Conservation (phyloP, 164 flowering plant genomes). For the Stephania yunnanensis region DNA sequence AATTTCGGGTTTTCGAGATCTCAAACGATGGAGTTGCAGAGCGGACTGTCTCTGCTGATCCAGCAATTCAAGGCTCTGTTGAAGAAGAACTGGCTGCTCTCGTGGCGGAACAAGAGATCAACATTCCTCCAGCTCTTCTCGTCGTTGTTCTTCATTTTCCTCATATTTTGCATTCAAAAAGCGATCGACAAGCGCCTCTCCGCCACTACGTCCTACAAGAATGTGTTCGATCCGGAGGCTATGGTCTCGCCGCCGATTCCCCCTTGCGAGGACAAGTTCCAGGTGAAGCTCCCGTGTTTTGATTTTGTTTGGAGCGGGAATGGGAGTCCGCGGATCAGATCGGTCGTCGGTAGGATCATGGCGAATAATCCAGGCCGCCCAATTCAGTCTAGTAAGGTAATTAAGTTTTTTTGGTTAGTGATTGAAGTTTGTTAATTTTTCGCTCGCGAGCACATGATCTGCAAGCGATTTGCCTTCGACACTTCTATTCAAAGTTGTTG, state of each 20-base stretch:
- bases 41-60: constrained; percentile 43
- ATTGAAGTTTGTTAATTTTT: no score
- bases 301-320: constrained; percentile 94
- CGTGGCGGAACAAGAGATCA: constrained; percentile 68
- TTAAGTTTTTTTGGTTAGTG: background rate
- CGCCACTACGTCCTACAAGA: constrained; percentile 34
- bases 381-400: constrained; percentile 66
- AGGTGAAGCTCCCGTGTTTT: constrained; percentile 53
- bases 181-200: constrained; percentile 41
- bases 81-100: constrained; percentile 59
- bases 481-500: no score
- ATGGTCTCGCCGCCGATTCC: constrained; percentile 55
- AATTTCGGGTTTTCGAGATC: background rate
- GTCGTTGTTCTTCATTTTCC: constrained; percentile 79
- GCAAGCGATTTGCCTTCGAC: no score
- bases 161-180: constrained; percentile 66
- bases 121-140: constrained; percentile 71
- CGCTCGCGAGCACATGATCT: no score
- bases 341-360: constrained; percentile 55
- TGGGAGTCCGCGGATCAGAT: constrained; percentile 28
- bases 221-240: constrained; percentile 46
- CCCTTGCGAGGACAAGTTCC: constrained; percentile 79
- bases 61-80: constrained; percentile 70
- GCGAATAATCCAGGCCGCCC: constrained; percentile 77
- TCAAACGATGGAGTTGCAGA: constrained; percentile 29